Evolutionary conservation across 164 flowering plant genomes (phyloP), one percentile per base, ranked within the genome.

Genomic region (Cinnamomum chago): DNA sequence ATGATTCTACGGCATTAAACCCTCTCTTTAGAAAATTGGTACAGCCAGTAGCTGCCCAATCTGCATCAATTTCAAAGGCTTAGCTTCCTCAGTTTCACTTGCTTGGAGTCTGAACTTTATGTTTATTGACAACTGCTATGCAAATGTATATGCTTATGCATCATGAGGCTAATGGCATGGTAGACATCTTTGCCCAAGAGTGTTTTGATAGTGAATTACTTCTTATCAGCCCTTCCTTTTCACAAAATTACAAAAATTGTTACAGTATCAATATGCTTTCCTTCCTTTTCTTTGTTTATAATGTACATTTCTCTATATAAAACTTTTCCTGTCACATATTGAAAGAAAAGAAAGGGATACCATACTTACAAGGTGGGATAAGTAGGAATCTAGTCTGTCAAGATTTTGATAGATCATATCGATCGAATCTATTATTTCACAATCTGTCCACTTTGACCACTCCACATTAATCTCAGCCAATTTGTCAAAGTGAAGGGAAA

Each of bases 371-470:
- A 88, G 62, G 10, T 68, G 40, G 70, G 93, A 85, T 76, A 91
- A 58, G 81, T 83, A 89, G n/a, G 84, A 78, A 70, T 92, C 90
- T 79, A 95, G 84, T 76, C 84, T 89, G 24, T 80, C 70, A 51
- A 95, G 88, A 82, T 93, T 95, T 70, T 85, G 87, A 74, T 92
- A 81, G 55, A 93, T 82, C 84, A 86, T 51, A 70, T 90, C 85
- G 78, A 90, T 83, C 23, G 95, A 89, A 85, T 92, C 94, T 72
- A 70, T 82, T 66, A 84, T 77, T 80, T 89, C 95, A 82, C 87
- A 81, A 65, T 88, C 94, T 52, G 91, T 89, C 94, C 92, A 89
- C 79, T 87, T 89, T 65, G 97, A 90, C 13, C 86, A 89, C 73
- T 85, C 94, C 73, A 82, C 83, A 74, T 83, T 85, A 75, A 86